Evolutionary conservation across 176 grass and related monocot species (phyloP), one percentile per base, ranked within the genome.

Genomic region (Lolium multiflorum): DNA sequence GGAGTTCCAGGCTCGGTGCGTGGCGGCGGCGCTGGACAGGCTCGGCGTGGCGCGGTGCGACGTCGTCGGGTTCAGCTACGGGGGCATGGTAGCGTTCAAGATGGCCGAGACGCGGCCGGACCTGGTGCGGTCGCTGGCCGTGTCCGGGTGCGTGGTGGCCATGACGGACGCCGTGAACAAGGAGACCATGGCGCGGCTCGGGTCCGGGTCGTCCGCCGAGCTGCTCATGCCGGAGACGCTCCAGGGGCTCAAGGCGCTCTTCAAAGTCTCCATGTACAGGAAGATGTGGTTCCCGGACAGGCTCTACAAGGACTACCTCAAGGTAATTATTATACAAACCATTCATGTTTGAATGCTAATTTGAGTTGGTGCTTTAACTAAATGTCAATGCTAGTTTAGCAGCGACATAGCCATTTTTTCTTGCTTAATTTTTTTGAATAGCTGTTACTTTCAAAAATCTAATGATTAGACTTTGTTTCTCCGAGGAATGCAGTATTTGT

Each of bases 21-120:
- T 99, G 63, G 90, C 92, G 7, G 78, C 12, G n/a, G 94, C 92
- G 51, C 82, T 99, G 11, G 82, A 9, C 58, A 74, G 79, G 88
- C 89, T 98, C 31, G 90, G 94, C 18, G 92, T 98, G 76, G 44
- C 78, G 80, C 84, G 86, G 2, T 98, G 97, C 81, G 89, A 94
- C 82, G 90, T 90, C 0, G 97, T 98, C 1, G 94, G 97, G 72
- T 98, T 98, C 89, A 98, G 97, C 92, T 98, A 98, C 81, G 97
- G 97, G 0, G 97, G 97, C 20, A 96, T 98, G 97, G 90, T 96
- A 15, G 94, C 92, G 59, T 98, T 98, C 91, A 96, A 96, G 89
- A 60, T 98, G 76, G 97, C 97, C 7, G 97, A 98, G 88, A 75
- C 52, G 46, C 75, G 89, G 21, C 90, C 97, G 4, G 87, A 92